phyloP scores from a whole-genome alignment of 2,329 filamentous ascomycete species.

The Fusarium fujikuroi region DNA sequence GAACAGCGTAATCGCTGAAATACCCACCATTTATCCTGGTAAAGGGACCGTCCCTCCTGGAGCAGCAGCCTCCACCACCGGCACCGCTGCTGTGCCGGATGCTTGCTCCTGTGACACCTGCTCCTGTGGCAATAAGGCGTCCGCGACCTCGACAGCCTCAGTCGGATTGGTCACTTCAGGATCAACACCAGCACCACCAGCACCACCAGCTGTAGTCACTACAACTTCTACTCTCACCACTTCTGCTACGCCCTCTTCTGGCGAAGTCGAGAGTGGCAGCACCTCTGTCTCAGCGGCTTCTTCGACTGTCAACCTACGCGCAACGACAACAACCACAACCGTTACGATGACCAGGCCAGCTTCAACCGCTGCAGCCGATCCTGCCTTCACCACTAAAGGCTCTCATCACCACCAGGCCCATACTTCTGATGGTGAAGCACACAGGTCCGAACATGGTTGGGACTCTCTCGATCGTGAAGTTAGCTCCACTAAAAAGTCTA shows the following conservation, averaged over 20 bases:
- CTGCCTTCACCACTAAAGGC: background rate
- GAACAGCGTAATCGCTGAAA: background rate
- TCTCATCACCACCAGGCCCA: background rate
- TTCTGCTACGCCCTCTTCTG: background rate
- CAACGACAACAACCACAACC: constrained; percentile 10
- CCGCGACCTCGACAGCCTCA: background rate
- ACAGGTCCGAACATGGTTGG: background rate
- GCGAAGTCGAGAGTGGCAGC: background rate
- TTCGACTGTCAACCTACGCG: background rate
- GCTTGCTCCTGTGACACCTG: background rate
- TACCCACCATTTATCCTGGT: constrained; percentile 10
- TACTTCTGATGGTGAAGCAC: background rate
- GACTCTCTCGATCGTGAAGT: background rate
- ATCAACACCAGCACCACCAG: background rate
- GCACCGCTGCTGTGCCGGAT: background rate
- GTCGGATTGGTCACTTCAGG: background rate
- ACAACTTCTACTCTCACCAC: background rate
- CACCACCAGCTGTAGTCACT: background rate
- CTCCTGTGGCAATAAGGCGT: background rate
- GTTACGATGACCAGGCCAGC: constrained; percentile 1
- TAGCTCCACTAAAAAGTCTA: background rate
- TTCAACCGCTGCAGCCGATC: background rate
- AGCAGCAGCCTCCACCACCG: background rate
- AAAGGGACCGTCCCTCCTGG: background rate
- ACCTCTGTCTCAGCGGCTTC: background rate